Conservation (phyloP, 345 rosid genomes). For the Populus deltoides region DNA sequence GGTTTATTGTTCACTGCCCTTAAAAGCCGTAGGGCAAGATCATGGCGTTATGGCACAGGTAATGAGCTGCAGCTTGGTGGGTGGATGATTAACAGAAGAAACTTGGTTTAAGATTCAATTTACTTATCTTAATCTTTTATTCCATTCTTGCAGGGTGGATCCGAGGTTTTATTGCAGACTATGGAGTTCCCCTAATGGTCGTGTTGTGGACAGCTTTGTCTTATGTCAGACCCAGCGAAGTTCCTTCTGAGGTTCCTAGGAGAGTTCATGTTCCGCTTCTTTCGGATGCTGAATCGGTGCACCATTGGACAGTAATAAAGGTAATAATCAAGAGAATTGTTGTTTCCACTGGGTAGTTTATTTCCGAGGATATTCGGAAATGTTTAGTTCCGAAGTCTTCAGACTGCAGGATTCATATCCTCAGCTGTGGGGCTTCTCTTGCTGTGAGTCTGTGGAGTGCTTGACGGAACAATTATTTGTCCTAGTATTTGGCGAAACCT, state of each 20-base stretch:
- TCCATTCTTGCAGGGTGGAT: slow-evolving; percentile 47
- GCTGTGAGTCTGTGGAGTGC: neutral
- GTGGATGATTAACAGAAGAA: neutral
- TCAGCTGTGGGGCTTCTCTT: neutral
- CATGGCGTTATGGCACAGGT: slow-evolving; percentile 64
- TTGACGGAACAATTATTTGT: neutral
- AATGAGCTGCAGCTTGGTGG: slow-evolving; percentile 1
- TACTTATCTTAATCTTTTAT: neutral
- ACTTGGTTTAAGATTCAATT: neutral
- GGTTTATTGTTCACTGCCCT: slow-evolving; percentile 56
- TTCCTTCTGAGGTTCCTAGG: slow-evolving; percentile 61
- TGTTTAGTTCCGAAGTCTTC: neutral
- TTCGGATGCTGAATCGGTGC: slow-evolving; percentile 65
- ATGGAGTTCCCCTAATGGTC: slow-evolving; percentile 81
- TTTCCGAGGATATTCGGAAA: slow-evolving; percentile 1
- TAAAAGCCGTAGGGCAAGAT: slow-evolving; percentile 64
- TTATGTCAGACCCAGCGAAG: slow-evolving; percentile 39
- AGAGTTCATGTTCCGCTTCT: slow-evolving; percentile 71
- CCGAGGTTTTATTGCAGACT: slow-evolving; percentile 68
- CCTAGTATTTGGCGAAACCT: neutral
- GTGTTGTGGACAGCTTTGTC: slow-evolving; percentile 65
- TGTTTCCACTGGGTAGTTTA: neutral
- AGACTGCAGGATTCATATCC: neutral
- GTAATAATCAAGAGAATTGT: slow-evolving; percentile 26
- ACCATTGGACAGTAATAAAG: slow-evolving; percentile 82